Evolutionary conservation across 2,329 filamentous ascomycete genomes (phyloP).

Genomic region (Colletotrichum plurivorum): DNA sequence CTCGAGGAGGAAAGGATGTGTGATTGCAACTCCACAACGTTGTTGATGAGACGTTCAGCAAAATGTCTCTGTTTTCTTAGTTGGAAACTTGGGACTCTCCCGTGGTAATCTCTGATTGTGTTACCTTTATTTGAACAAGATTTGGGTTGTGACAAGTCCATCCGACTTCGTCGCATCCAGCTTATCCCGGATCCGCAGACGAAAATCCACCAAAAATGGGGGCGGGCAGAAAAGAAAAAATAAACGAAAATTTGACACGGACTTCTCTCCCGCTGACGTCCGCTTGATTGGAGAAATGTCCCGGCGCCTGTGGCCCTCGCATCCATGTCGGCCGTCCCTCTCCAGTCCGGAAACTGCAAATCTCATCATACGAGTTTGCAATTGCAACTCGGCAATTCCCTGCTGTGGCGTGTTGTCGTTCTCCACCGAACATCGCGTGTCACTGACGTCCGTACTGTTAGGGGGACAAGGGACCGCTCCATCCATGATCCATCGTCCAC

Average conservation of each 20-base stretch:
- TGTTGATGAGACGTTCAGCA: neutral
- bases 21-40: slow-evolving; percentile 11
- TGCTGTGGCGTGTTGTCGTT: slow-evolving; percentile 31
- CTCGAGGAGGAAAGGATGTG: slow-evolving; percentile 11
- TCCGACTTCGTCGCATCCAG: neutral
- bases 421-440: slow-evolving; percentile 34
- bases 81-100: neutral
- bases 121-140: neutral
- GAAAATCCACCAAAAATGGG: neutral
- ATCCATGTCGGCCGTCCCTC: slow-evolving; percentile 1
- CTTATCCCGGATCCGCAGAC: neutral
- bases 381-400: slow-evolving; percentile 36
- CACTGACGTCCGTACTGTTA: slow-evolving; percentile 30
- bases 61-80: neutral
- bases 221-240: slow-evolving; percentile 21
- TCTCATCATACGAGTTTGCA: slow-evolving; percentile 40
- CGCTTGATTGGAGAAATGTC: slow-evolving; percentile 21
- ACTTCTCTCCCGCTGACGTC: slow-evolving; percentile 11
- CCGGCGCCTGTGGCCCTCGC: slow-evolving; percentile 10
- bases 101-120: neutral
- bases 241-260: slow-evolving; percentile 4
- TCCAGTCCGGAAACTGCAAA: slow-evolving; percentile 19
- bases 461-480: slow-evolving; percentile 24
- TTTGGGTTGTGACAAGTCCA: neutral
- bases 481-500: slow-evolving; percentile 1